A percentile compares a stretch with the other conserved stretches of the same genome.
Evolutionary conservation across 2,329 filamentous ascomycete genomes (phyloP).

Genomic region (Ilyonectria destructans): DNA sequence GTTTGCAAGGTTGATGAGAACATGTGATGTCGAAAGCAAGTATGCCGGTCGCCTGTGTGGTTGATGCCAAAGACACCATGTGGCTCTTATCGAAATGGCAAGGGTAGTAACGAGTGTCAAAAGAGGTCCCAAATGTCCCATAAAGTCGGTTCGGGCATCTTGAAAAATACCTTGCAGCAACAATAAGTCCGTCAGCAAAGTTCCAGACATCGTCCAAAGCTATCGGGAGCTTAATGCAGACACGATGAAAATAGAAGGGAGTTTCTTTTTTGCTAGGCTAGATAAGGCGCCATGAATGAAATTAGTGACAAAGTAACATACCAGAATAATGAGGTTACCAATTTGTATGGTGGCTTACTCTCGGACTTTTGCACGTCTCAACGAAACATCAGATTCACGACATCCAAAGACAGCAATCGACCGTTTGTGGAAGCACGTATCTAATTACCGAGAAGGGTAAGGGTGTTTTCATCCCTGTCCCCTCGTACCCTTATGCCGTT

Average conservation of each 20-base stretch:
- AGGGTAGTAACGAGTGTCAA: not conserved
- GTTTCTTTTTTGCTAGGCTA: not conserved
- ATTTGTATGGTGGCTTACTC: not conserved
- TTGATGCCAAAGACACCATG: not conserved
- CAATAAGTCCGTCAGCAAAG: not conserved
- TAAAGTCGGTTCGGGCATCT: not conserved
- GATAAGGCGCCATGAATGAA: not conserved
- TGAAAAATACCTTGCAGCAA: not conserved
- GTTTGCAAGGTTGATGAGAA: not conserved
- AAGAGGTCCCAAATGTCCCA: not conserved
- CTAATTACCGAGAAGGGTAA: not conserved
- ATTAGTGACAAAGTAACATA: not conserved
- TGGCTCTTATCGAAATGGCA: not conserved
- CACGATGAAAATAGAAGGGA: not conserved
- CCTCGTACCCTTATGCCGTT: not conserved
- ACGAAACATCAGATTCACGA: not conserved
- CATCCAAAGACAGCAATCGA: not conserved
- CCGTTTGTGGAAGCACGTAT: not conserved
- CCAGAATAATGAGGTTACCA: not conserved
- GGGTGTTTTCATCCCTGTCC: not conserved
- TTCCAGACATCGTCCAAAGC: not conserved
- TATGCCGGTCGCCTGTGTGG: not conserved
- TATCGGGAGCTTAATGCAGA: not conserved
- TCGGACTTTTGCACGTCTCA: not conserved
- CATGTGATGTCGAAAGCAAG: not conserved